These are phyloP conservation scores for Tolypocladium guangdongense DNA, from an alignment of 2,329 filamentous ascomycete genomes.

Conservation along the genomic window DNA sequence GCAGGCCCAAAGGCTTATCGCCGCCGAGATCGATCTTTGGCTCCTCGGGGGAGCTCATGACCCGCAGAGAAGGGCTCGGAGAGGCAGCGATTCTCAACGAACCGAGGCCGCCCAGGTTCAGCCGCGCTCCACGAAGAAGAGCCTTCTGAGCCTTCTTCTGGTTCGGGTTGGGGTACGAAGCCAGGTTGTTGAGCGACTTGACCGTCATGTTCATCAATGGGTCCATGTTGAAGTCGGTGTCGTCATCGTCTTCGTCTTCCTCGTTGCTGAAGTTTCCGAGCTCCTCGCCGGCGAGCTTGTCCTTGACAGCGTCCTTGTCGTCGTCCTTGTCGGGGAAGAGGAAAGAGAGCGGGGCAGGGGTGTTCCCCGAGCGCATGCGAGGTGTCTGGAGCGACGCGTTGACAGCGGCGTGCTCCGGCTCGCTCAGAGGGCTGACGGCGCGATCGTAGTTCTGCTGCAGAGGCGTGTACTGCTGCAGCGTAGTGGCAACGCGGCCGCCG, in stretches of 20 bases:
- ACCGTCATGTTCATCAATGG: constrained; percentile 28
- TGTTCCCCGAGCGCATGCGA: constrained; percentile 16
- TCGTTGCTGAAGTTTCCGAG: constrained; percentile 16
- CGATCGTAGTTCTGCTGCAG: constrained; percentile 45
- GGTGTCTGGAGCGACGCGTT: constrained; percentile 16
- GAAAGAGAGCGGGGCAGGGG: constrained; percentile 10
- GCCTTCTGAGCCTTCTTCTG: constrained; percentile 39
- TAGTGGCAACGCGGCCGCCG: constrained; percentile 4
- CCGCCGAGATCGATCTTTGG: background rate
- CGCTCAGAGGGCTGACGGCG: constrained; percentile 29
- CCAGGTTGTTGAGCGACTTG: constrained; percentile 41
- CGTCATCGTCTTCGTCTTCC: constrained; percentile 16
- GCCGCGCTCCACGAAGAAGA: constrained; percentile 23
- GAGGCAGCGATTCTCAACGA: constrained; percentile 1
- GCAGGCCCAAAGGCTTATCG: background rate
- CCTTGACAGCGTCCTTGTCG: constrained; percentile 9
- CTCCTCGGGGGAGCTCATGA: background rate
- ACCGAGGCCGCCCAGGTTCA: constrained; percentile 5
- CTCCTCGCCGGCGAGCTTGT: constrained; percentile 4
- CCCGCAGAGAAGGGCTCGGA: background rate
- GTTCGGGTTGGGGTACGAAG: constrained; percentile 44
- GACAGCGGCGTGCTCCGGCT: constrained; percentile 13
- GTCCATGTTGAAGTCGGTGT: constrained; percentile 16
- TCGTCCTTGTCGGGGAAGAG: constrained; percentile 8
- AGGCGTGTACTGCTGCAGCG: constrained; percentile 33